These are phyloP conservation scores for Suillus subluteus DNA, from an alignment of 768 basidiomycete species.

Conservation along the genomic window DNA sequence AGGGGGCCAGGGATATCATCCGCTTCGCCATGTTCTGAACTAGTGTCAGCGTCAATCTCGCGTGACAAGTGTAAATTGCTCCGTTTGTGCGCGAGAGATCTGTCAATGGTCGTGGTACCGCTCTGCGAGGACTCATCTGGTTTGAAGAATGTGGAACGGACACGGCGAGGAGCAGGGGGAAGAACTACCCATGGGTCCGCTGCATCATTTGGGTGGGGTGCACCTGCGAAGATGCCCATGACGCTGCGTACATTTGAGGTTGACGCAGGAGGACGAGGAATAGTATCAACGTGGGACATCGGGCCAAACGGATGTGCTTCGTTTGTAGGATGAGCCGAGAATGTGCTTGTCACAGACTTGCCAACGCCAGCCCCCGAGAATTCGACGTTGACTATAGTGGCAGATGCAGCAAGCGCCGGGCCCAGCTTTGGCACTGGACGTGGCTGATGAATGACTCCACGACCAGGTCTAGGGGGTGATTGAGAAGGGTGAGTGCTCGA, in stretches of 20 bases:
- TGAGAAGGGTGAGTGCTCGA: constrained; percentile 16
- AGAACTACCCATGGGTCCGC: constrained; percentile 78
- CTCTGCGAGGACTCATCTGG: constrained; percentile 24
- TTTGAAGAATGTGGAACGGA: constrained; percentile 27
- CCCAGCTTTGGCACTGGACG: constrained; percentile 77
- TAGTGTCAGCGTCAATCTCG: constrained; percentile 58
- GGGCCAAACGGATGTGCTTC: constrained; percentile 14
- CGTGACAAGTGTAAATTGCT: constrained; percentile 50
- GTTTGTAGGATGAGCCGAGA: constrained; percentile 33
- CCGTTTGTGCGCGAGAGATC: constrained; percentile 23
- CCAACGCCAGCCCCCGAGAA: constrained; percentile 77
- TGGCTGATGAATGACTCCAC: constrained; percentile 28
- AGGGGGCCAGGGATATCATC: constrained; percentile 54
- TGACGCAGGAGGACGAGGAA: constrained; percentile 17
- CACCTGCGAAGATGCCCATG: constrained; percentile 94
- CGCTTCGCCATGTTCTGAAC: constrained; percentile 42
- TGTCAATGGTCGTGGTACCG: constrained; percentile 29
- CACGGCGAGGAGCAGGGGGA: constrained; percentile 42
- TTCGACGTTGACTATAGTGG: constrained; percentile 95
- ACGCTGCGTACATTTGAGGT: constrained; percentile 42
- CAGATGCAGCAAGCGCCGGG: constrained; percentile 83
- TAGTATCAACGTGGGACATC: constrained; percentile 18
- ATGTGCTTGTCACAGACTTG: constrained; percentile 53
- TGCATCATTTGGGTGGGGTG: constrained; percentile 49
- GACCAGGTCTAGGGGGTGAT: constrained; percentile 32